Percentiles rank a stretch among this genome's conserved stretches.
phyloP scores from a whole-genome alignment of 352 stramenopile species.

The Sclerospora graminicola region DNA sequence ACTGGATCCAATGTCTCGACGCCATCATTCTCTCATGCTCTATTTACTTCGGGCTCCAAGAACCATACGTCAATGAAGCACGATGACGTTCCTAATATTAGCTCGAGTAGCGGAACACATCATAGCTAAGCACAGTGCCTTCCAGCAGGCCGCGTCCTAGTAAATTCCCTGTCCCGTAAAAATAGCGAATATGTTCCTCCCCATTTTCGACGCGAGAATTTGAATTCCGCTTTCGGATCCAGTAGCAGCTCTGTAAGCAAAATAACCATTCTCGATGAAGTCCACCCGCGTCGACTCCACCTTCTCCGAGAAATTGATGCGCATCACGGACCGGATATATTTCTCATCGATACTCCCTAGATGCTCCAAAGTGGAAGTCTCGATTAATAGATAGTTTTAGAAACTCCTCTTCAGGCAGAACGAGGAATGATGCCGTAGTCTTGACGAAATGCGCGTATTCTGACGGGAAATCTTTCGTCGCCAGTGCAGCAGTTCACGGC shows the following conservation, averaged over 20 bases:
- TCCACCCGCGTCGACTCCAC: slow-evolving; percentile 73
- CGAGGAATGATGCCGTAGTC: no score
- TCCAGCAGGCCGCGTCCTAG: slow-evolving; percentile 71
- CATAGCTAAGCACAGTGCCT: slow-evolving; percentile 89
- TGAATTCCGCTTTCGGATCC: slow-evolving; percentile 37
- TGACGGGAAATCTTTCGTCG: slow-evolving; percentile 31
- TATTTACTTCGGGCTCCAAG: slow-evolving; percentile 48
- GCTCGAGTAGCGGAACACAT: slow-evolving; percentile 94
- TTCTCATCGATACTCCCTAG: slow-evolving; percentile 41
- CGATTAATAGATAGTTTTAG: slow-evolving; percentile 36
- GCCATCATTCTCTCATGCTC: slow-evolving; percentile 47
- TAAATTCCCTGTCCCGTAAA: slow-evolving; percentile 39
- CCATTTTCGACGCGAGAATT: slow-evolving; percentile 47
- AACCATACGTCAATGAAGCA: slow-evolving; percentile 90
- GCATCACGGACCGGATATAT: slow-evolving; percentile 49
- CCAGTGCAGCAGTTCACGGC: no score
- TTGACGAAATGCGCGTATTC: no score
- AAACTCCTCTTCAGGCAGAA: no score
- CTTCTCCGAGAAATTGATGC: slow-evolving; percentile 71
- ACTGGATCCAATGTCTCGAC: no score
- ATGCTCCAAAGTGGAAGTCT: slow-evolving; percentile 42
- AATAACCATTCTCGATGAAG: slow-evolving; percentile 83
- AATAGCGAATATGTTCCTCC: slow-evolving; percentile 63
- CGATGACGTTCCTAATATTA: no score
- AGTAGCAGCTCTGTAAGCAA: slow-evolving; percentile 58